These are phyloP conservation scores for Glebionis coronaria DNA, from an alignment of 129 eudicot species.

Conservation along the genomic window DNA sequence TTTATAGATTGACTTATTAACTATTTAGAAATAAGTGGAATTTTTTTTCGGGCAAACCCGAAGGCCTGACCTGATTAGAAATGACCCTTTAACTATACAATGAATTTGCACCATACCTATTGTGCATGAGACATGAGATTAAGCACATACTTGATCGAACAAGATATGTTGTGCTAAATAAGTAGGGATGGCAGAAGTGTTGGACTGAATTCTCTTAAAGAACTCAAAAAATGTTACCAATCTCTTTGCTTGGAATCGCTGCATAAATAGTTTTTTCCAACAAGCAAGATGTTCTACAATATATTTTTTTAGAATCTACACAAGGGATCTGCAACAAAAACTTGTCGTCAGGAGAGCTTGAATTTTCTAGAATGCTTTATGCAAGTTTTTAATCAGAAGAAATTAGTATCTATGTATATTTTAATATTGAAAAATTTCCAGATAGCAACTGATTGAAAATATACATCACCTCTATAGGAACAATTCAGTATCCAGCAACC, in stretches of 20 bases:
- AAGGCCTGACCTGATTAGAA: neutral
- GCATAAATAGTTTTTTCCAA: constrained; percentile 85
- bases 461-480: constrained; percentile 93
- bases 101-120: constrained; percentile 12
- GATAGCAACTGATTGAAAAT: constrained; percentile 14
- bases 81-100: neutral
- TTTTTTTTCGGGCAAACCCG: neutral
- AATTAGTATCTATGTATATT: neutral
- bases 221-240: constrained; percentile 86
- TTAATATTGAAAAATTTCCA: neutral
- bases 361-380: constrained; percentile 1
- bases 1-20: no score
- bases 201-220: constrained; percentile 73
- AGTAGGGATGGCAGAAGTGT: constrained; percentile 51
- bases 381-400: constrained; percentile 3
- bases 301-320: constrained; percentile 32
- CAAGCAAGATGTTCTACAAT: constrained; percentile 51
- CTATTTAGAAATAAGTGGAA: neutral
- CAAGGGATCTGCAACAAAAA: constrained; percentile 29
- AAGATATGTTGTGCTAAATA: constrained; percentile 97
- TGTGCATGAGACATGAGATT: constrained; percentile 26
- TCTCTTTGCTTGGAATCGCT: constrained; percentile 95
- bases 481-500: constrained; percentile 88
- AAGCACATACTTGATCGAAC: constrained; percentile 89
- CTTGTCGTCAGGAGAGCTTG: constrained; percentile 22